phyloP scores from a whole-genome alignment of 768 basidiomycete genomes.

The Auriculariales sp. region DNA sequence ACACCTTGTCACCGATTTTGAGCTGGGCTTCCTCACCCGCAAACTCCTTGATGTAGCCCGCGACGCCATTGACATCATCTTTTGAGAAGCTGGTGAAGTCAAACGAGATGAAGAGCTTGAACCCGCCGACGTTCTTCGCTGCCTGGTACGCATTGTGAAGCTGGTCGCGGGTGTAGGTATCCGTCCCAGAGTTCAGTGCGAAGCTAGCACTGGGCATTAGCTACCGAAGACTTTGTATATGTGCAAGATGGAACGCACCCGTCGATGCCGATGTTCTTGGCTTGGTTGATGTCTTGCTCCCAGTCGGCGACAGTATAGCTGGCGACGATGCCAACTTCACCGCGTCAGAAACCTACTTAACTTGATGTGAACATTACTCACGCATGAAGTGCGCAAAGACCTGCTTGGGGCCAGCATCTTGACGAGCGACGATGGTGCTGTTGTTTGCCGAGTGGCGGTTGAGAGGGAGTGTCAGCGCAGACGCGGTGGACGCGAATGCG shows the following conservation, averaged over 20 bases:
- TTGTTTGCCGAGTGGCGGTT: background rate
- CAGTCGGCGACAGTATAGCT: conserved; percentile 5
- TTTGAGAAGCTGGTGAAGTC: conserved; percentile 6
- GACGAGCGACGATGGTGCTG: background rate
- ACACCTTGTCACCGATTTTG: conserved; percentile 7
- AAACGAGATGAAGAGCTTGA: conserved; percentile 9
- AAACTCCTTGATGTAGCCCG: conserved; percentile 9
- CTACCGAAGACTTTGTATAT: too few relatives aligned
- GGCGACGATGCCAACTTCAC: conserved; percentile 13
- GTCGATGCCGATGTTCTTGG: conserved; percentile 10
- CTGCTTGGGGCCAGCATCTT: conserved; percentile 4
- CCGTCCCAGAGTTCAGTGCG: conserved; percentile 12
- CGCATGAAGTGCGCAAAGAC: conserved; percentile 13
- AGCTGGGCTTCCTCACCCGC: conserved; percentile 8
- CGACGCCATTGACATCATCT: conserved; percentile 4
- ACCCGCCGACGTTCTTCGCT: conserved; percentile 1
- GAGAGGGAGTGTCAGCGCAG: background rate
- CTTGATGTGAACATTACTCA: too few relatives aligned
- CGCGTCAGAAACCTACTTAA: too few relatives aligned
- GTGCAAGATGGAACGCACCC: too few relatives aligned
- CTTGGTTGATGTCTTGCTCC: conserved; percentile 9
- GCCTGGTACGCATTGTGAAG: conserved; percentile 11
- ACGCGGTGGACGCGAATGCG: background rate
- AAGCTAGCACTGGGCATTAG: too few relatives aligned
- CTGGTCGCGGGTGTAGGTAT: conserved; percentile 10